These are phyloP conservation scores for Ramalina intermedia DNA, from an alignment of 495 filamentous ascomycete species.

Conservation along the genomic window DNA sequence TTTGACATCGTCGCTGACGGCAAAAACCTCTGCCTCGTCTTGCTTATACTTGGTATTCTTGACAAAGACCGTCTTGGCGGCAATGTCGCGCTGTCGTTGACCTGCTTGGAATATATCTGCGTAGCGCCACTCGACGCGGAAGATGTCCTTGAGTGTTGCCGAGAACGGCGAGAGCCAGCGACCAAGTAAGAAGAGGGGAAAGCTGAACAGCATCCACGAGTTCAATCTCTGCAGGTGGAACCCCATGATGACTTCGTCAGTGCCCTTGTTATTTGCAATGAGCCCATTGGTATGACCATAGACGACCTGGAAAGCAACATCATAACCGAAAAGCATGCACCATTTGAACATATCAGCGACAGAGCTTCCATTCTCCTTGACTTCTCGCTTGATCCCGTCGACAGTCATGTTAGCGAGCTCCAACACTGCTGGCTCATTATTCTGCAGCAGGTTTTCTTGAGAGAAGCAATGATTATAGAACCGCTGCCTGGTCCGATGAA, in stretches of 20 bases:
- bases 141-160: background rate
- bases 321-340: slow-evolving; percentile 7
- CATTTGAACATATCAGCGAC: slow-evolving; percentile 2
- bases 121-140: slow-evolving; percentile 2
- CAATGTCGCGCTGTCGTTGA: slow-evolving; percentile 1
- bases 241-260: slow-evolving; percentile 4
- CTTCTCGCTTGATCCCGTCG: slow-evolving; percentile 1
- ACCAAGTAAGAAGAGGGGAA: slow-evolving; percentile 5
- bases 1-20: slow-evolving; percentile 3
- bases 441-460: background rate
- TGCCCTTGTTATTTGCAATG: slow-evolving; percentile 3
- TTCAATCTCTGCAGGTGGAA: slow-evolving; percentile 1
- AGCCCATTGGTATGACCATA: slow-evolving; percentile 6
- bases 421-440: slow-evolving; percentile 1
- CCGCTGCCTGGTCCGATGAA: slow-evolving; percentile 3
- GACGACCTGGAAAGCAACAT: slow-evolving; percentile 2
- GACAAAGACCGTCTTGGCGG: slow-evolving; percentile 1
- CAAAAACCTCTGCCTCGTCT: background rate
- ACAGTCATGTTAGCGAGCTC: background rate
- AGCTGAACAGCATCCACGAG: slow-evolving; percentile 2
- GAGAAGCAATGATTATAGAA: slow-evolving; percentile 6
- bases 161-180: slow-evolving; percentile 5
- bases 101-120: background rate
- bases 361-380: background rate
- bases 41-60: background rate